A percentile compares a stretch with the other conserved stretches of the same genome.
phyloP scores from a whole-genome alignment of 441 rosid species.

The Euphorbia schlechtendalii region DNA sequence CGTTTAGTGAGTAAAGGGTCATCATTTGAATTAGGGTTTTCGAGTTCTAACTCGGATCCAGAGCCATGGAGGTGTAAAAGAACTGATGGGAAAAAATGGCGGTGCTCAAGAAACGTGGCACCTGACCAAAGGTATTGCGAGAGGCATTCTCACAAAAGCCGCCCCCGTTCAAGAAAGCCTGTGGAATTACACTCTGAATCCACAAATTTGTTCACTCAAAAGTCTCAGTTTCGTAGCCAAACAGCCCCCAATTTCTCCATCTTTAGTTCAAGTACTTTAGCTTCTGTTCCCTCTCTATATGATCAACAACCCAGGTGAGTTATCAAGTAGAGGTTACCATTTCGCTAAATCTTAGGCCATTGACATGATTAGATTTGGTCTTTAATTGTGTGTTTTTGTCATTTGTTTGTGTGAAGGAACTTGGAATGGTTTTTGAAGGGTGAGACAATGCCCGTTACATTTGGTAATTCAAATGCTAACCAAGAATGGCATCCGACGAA shows the following conservation, averaged over 20 bases:
- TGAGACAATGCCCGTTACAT: conserved; percentile 28
- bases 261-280: conserved; percentile 23
- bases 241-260: conserved; percentile 21
- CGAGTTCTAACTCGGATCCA: conserved; percentile 24
- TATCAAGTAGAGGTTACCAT: neutral
- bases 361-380: neutral
- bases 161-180: conserved; percentile 86
- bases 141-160: conserved; percentile 66
- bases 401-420: conserved; percentile 40
- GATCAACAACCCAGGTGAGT: conserved; percentile 53
- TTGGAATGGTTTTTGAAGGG: conserved; percentile 71
- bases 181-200: conserved; percentile 26
- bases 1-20: conserved; percentile 12
- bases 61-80: conserved; percentile 71
- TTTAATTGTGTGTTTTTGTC: conserved; percentile 14
- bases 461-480: conserved; percentile 27
- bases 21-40: conserved; percentile 21
- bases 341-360: neutral
- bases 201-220: conserved; percentile 24
- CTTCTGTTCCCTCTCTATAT: conserved; percentile 26
- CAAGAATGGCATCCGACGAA: conserved; percentile 34
- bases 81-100: conserved; percentile 78
- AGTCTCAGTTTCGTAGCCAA: conserved; percentile 29
- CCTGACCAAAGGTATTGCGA: conserved; percentile 69
- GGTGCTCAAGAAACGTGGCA: conserved; percentile 64